Base-by-base conservation (phyloP, 1,284 basidiomycete genomes). In the Ganoderma resinaceum region DNA sequence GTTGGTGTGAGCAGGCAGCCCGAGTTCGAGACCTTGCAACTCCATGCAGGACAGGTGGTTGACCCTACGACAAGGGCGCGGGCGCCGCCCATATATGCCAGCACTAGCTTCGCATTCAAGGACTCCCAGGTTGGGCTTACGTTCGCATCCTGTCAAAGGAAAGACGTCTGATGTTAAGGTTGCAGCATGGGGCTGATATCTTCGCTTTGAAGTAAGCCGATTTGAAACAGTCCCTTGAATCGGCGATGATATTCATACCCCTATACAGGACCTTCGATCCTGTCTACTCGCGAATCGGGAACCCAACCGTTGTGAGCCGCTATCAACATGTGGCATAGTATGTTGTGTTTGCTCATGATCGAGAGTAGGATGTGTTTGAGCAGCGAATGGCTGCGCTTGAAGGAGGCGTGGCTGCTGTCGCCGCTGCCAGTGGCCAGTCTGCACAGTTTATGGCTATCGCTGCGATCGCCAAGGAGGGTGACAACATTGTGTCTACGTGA, bases 341-440 rank as follows among this genome's bases (percentile, higher is more conserved):
- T 5, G 20, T 8, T 35, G 37, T 53, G 18, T 3, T 55, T 37
- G 20, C 49, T 37, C 3, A 55, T 23, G 4, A 46, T 20, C 26
- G 8, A 12, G n/a, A 4, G 12, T 46, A 91, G 89, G 92, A 91
- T 73, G 92, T 96, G 3, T 95, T 96, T 72, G 95, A 96, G 81
- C 89, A 92, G 75, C 88, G 95, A 20, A 90, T 96, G 3, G 91
- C 94, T 0, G 92, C 92, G 0, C 86, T 96, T 46, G 95, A 96
- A 78, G 93, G 93, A 14, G 95, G 95, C 31, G 85, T 84, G 4
- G 94, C 91, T 0, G 95, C 94, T 16, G 86, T 96, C 3, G 94
- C 94, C 2, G 86, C 91, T 0, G 80, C 93, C 0, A 94, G 91
- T 63, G 95, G 95, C 1, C 93, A 94, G 76, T 85, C 92, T 0